Conservation (phyloP, 2,329 filamentous ascomycete genomes). For the Aspergillus bombycis region DNA sequence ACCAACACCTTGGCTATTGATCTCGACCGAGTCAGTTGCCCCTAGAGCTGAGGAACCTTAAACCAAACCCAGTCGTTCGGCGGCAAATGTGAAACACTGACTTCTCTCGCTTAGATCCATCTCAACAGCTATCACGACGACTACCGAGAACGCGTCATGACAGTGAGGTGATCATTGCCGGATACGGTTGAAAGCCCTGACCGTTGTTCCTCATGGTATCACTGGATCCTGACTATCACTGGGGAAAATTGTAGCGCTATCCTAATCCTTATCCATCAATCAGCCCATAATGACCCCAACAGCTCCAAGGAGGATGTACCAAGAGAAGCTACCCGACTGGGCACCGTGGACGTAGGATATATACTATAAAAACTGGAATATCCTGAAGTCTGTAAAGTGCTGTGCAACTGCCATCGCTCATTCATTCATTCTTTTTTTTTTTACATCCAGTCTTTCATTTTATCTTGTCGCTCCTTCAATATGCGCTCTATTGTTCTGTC, state of each 20-base stretch:
- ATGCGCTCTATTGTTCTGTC: slow-evolving; percentile 9
- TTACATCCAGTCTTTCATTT: background rate
- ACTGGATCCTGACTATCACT: background rate
- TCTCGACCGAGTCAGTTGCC: background rate
- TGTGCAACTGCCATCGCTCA: background rate
- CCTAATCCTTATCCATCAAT: background rate
- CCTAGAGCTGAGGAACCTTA: background rate
- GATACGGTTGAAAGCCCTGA: background rate
- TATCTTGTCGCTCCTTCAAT: background rate
- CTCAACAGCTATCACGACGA: background rate
- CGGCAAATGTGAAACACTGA: slow-evolving; percentile 2
- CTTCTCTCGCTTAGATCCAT: background rate
- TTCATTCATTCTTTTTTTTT: background rate
- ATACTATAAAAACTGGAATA: background rate
- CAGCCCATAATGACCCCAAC: background rate
- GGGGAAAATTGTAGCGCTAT: background rate
- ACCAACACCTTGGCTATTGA: background rate
- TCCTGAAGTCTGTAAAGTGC: background rate
- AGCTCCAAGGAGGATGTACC: background rate
- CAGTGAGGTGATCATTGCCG: background rate
- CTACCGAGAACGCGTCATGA: background rate
- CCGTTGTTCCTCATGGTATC: background rate
- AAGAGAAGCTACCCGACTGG: background rate
- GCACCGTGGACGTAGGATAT: background rate
- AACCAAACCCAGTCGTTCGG: background rate